A percentile compares a stretch with the other conserved stretches of the same genome.
phyloP scores from a whole-genome alignment of 129 eudicot species.

The Flaveria sonorensis region DNA sequence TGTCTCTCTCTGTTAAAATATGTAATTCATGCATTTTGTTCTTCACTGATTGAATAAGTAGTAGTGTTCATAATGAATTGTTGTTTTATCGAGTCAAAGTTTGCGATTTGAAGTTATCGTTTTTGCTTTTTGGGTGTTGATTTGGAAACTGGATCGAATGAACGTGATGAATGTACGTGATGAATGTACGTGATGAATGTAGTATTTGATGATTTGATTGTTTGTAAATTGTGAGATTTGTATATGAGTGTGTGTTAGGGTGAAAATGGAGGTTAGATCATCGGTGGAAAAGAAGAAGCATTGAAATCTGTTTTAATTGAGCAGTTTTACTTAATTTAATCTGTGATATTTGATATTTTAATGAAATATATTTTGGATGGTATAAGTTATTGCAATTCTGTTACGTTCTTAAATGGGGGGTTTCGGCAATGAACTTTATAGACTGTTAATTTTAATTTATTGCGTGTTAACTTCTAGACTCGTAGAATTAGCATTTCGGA shows the following conservation, averaged over 20 bases:
- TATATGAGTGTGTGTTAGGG: neutral
- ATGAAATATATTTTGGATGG: neutral
- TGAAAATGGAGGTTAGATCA: conserved; percentile 3
- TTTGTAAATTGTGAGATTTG: neutral
- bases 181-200: neutral
- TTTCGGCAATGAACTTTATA: neutral
- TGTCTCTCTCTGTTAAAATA: neutral
- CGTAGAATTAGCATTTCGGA: neutral
- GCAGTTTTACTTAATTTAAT: neutral
- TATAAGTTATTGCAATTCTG: neutral
- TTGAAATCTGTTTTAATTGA: neutral
- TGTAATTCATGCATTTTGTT: conserved; percentile 9
- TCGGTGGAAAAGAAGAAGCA: conserved; percentile 1
- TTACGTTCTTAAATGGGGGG: neutral
- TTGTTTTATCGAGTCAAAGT: neutral
- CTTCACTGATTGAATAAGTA: neutral
- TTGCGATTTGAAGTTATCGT: neutral
- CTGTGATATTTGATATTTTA: neutral
- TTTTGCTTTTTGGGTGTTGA: no score
- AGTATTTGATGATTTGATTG: neutral
- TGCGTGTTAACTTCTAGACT: neutral
- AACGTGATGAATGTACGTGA: neutral
- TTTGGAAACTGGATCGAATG: neutral
- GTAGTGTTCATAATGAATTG: no score
- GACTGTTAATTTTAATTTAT: neutral